A percentile compares a stretch with the other conserved stretches of the same genome.
Evolutionary conservation across 345 rosid genomes (phyloP).

Genomic region (Theobroma cacao): DNA sequence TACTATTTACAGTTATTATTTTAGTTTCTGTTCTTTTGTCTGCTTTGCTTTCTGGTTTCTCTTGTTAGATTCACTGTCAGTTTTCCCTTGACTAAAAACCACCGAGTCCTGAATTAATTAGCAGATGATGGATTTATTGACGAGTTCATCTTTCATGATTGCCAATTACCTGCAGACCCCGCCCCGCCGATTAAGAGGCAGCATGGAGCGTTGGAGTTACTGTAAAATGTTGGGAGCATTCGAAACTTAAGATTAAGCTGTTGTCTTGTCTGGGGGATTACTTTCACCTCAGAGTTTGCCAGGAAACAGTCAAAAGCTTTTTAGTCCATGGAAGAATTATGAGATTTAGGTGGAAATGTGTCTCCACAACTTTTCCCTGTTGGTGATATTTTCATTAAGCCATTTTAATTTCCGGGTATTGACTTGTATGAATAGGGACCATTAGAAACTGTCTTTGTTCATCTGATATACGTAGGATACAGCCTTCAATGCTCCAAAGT

Average conservation of each 20-base stretch:
- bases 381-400: not conserved
- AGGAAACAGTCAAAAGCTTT: not conserved
- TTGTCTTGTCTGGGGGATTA: too few relatives aligned
- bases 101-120: not conserved
- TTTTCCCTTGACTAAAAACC: not conserved
- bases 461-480: not conserved
- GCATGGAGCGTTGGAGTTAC: not conserved
- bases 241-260: not conserved
- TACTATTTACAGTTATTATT: not conserved
- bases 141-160: not conserved
- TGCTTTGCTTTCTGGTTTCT: not conserved
- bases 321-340: not conserved
- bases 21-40: not conserved
- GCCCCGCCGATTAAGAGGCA: not conserved
- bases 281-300: not conserved
- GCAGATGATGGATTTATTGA: not conserved
- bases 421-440: not conserved
- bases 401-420: not conserved
- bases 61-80: not conserved
- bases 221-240: too few relatives aligned
- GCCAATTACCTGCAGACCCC: not conserved
- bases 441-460: not conserved
- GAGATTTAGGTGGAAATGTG: not conserved
- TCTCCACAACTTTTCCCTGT: not conserved
- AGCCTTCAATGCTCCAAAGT: not conserved